phyloP scores from a whole-genome alignment of 1,284 basidiomycete species.

The Neonothopanus nambi region DNA sequence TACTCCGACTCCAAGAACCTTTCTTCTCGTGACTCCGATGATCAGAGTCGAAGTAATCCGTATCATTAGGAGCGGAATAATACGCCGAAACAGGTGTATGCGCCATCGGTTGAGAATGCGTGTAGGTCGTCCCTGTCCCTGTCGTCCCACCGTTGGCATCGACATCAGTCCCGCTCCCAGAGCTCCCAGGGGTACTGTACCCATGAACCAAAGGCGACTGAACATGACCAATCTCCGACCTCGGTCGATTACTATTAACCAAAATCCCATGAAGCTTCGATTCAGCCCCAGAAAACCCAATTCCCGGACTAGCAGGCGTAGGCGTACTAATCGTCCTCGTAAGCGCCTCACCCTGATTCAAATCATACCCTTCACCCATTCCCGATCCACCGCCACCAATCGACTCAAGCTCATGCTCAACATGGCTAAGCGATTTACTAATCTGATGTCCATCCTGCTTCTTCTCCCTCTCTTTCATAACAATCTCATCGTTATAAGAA shows the following conservation, averaged over 20 bases:
- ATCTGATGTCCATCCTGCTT: not conserved
- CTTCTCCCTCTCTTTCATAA: not conserved
- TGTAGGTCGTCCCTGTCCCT: conserved; percentile 2
- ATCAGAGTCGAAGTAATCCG: conserved; percentile 6
- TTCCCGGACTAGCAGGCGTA: not conserved
- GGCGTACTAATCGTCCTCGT: not conserved
- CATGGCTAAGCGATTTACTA: conserved; percentile 1
- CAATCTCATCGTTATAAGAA: conserved; percentile 6
- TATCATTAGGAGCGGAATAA: not conserved
- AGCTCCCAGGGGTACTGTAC: not conserved
- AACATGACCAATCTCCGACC: too few relatives aligned
- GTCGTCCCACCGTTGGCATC: not conserved
- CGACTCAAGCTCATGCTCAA: not conserved
- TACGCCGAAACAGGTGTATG: conserved; percentile 10
- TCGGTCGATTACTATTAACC: too few relatives aligned
- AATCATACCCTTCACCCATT: not conserved
- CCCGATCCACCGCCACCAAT: not conserved
- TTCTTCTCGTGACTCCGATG: not conserved
- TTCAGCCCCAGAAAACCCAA: not conserved
- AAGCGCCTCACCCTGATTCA: not conserved
- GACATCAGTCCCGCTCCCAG: not conserved
- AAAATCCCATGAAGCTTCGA: not conserved
- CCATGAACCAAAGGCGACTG: too few relatives aligned
- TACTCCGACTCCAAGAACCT: not conserved
- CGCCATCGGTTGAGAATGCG: conserved; percentile 9